Conservation (phyloP, 371 early-diverging fungal genomes). For the Rhizopus sp. region DNA sequence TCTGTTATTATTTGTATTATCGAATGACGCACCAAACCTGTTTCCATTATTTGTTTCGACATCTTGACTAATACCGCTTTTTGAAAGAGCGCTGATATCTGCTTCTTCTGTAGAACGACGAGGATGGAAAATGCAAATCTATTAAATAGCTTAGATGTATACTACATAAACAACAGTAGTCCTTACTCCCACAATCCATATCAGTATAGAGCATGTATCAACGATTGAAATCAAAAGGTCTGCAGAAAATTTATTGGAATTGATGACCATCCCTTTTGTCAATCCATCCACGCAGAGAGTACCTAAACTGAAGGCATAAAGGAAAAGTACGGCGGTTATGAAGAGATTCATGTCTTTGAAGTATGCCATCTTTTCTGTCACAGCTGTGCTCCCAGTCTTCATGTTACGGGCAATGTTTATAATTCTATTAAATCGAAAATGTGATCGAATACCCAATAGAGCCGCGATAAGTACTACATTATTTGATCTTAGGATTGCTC, state of each 20-base stretch:
- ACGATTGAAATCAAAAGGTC: conserved; percentile 40
- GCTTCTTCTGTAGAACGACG: conserved; percentile 18
- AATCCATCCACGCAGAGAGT: conserved; percentile 48
- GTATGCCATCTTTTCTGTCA: conserved; percentile 44
- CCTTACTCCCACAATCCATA: conserved; percentile 48
- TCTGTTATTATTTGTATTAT: conserved; percentile 4
- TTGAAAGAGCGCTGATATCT: conserved; percentile 1
- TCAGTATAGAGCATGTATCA: conserved; percentile 29
- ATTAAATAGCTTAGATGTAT: background rate
- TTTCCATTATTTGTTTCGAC: conserved; percentile 8
- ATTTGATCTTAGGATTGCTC: background rate
- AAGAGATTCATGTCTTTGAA: conserved; percentile 55
- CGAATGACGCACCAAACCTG: conserved; percentile 5
- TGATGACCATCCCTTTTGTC: conserved; percentile 24
- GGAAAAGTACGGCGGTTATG: conserved; percentile 32
- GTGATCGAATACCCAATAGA: conserved; percentile 40
- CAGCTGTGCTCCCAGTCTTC: conserved; percentile 9
- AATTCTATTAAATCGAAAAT: conserved; percentile 40
- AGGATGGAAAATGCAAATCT: conserved; percentile 53
- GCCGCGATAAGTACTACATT: conserved; percentile 36
- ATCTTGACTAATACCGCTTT: conserved; percentile 5
- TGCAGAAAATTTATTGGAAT: conserved; percentile 38
- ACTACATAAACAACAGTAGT: background rate
- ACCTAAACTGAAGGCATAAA: conserved; percentile 31
- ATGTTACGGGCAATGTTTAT: conserved; percentile 23